These are phyloP conservation scores for Tylopilus vinaceipallidus DNA, from an alignment of 768 basidiomycete species.

Conservation along the genomic window DNA sequence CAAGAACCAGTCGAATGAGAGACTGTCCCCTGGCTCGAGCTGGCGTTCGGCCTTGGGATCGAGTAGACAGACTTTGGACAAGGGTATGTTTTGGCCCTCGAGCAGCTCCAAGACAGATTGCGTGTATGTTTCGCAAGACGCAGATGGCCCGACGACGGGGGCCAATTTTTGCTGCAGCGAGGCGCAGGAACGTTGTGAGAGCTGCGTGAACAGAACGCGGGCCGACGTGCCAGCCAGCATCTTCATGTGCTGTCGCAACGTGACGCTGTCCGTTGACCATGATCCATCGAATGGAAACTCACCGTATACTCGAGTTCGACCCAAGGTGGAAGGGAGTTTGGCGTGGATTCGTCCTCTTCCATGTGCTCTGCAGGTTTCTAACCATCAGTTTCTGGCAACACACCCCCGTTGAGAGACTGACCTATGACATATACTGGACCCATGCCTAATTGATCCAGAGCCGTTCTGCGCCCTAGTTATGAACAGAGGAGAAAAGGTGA, in stretches of 20 bases:
- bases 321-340: constrained; percentile 79
- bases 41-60: constrained; percentile 80
- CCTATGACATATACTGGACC: constrained; percentile 58
- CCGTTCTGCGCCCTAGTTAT: too few species aligned
- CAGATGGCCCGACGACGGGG: constrained; percentile 8
- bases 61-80: constrained; percentile 81
- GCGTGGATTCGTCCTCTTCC: constrained; percentile 85
- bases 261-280: not conserved
- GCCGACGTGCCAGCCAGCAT: constrained; percentile 63
- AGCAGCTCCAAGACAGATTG: constrained; percentile 17
- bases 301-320: constrained; percentile 91
- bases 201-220: constrained; percentile 79
- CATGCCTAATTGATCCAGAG: constrained; percentile 31
- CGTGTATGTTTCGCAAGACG: constrained; percentile 27
- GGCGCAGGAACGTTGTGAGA: constrained; percentile 67
- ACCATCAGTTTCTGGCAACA: not conserved
- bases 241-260: constrained; percentile 70
- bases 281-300: constrained; percentile 18
- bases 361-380: constrained; percentile 67
- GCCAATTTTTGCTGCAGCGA: constrained; percentile 42
- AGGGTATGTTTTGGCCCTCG: constrained; percentile 26
- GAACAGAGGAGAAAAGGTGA: not conserved
- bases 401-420: too few species aligned
- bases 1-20: constrained; percentile 85
- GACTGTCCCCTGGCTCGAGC: constrained; percentile 75